Evolutionary conservation across 2,329 filamentous ascomycete species (phyloP).

Genomic region (Calonectria montana): DNA sequence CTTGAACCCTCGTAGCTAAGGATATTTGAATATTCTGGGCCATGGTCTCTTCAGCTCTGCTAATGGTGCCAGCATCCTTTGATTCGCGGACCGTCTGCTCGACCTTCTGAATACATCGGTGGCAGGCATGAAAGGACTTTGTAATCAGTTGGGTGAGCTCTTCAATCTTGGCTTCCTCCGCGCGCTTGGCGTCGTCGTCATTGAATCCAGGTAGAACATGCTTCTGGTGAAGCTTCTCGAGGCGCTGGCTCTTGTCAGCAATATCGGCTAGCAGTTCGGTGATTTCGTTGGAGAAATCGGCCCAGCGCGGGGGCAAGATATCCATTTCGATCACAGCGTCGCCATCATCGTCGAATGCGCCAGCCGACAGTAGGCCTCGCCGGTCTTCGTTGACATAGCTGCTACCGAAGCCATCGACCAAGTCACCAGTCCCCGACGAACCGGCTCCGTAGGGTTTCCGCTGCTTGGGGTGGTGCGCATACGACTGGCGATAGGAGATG

Average conservation of each 20-base stretch:
- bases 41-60: slow-evolving; percentile 91
- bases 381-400: slow-evolving; percentile 62
- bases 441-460: slow-evolving; percentile 75
- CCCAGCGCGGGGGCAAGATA: slow-evolving; percentile 92
- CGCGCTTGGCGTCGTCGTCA: slow-evolving; percentile 88
- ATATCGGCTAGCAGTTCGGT: slow-evolving; percentile 84
- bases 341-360: slow-evolving; percentile 84
- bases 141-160: slow-evolving; percentile 91
- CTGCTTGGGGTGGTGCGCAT: slow-evolving; percentile 92
- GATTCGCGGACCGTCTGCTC: slow-evolving; percentile 88
- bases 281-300: slow-evolving; percentile 94
- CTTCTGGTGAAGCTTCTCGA: slow-evolving; percentile 96
- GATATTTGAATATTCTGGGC: slow-evolving; percentile 95
- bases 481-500: slow-evolving; percentile 99
- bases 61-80: slow-evolving; percentile 77
- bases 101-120: slow-evolving; percentile 87
- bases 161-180: slow-evolving; percentile 92
- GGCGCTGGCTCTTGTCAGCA: slow-evolving; percentile 81
- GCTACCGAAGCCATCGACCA: slow-evolving; percentile 69
- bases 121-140: slow-evolving; percentile 87
- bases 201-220: slow-evolving; percentile 97
- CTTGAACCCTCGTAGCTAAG: slow-evolving; percentile 87
- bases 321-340: slow-evolving; percentile 99
- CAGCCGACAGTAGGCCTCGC: slow-evolving; percentile 85
- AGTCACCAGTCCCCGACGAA: slow-evolving; percentile 64